A percentile compares a stretch with the other conserved stretches of the same genome.
These are phyloP conservation scores for Pseudopithomyces maydicus DNA, from an alignment of 2,329 filamentous ascomycete genomes.

Conservation along the genomic window DNA sequence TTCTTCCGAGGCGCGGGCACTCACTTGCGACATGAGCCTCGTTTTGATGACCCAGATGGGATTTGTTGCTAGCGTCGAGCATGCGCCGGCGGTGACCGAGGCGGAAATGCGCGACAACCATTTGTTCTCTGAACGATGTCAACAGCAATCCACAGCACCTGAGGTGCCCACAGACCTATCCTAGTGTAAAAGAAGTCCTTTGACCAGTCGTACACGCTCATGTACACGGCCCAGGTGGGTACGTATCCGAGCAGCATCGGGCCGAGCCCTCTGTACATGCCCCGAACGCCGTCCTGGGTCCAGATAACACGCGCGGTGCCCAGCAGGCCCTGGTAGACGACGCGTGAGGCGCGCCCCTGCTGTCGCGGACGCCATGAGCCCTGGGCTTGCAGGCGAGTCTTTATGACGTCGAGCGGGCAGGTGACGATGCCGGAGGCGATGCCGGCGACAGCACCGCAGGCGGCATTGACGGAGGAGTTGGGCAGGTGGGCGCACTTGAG, in stretches of 20 bases:
- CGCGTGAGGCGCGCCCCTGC: constrained; percentile 54
- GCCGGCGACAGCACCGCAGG: constrained; percentile 86
- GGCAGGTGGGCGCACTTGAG: constrained; percentile 55
- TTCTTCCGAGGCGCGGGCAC: constrained; percentile 57
- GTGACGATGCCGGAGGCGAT: constrained; percentile 94
- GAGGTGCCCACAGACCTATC: constrained; percentile 55
- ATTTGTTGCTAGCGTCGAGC: constrained; percentile 92
- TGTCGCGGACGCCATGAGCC: constrained; percentile 72
- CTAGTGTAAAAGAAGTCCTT: constrained; percentile 74
- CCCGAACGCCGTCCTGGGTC: constrained; percentile 83
- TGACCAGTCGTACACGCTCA: constrained; percentile 92
- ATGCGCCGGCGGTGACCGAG: constrained; percentile 87
- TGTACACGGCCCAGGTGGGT: constrained; percentile 97
- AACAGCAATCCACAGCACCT: constrained; percentile 3
- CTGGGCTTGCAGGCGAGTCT: constrained; percentile 96
- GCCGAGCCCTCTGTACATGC: constrained; percentile 90
- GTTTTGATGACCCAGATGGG: constrained; percentile 99
- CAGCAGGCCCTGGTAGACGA: constrained; percentile 80
- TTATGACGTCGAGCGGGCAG: constrained; percentile 97
- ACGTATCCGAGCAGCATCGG: constrained; percentile 95
- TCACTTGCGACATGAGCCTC: constrained; percentile 91
- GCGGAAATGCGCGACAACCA: constrained; percentile 85
- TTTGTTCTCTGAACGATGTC: constrained; percentile 56
- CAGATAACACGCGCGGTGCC: constrained; percentile 88
- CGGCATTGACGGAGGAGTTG: constrained; percentile 70